Evolutionary conservation across 2,329 filamentous ascomycete genomes (phyloP).

Genomic region (Paradendryphiella salina): DNA sequence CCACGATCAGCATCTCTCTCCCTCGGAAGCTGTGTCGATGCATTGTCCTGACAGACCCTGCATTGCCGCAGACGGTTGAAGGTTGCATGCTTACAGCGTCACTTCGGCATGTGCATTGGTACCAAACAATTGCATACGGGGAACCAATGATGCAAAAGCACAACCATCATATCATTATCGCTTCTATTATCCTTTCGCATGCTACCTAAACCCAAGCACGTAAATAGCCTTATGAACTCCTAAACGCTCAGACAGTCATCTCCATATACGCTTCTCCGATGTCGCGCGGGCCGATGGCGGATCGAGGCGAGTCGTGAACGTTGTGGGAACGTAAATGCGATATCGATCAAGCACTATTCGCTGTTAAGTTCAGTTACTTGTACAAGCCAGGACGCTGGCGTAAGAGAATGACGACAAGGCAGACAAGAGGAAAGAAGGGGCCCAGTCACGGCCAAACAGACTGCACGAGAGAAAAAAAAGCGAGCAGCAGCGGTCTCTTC

Average conservation of each 20-base stretch:
- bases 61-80: neutral
- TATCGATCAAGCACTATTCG: constrained; percentile 27
- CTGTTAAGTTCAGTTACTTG: constrained; percentile 29
- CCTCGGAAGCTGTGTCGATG: neutral
- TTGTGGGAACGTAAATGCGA: constrained; percentile 10
- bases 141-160: neutral
- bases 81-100: neutral
- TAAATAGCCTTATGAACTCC: constrained; percentile 8
- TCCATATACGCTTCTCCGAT: constrained; percentile 3
- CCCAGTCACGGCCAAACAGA: neutral
- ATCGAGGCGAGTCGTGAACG: constrained; percentile 5
- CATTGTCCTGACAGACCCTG: neutral
- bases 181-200: constrained; percentile 11
- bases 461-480: constrained; percentile 1
- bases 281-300: constrained; percentile 3
- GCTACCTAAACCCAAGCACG: constrained; percentile 1
- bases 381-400: constrained; percentile 12
- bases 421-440: neutral
- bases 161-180: constrained; percentile 5
- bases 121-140: neutral
- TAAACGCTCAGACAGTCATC: constrained; percentile 10
- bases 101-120: neutral
- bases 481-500: neutral
- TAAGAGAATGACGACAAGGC: neutral
- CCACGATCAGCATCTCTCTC: neutral